Conservation (phyloP, 2,329 filamentous ascomycete genomes). For the Ophiostoma ulmi region DNA sequence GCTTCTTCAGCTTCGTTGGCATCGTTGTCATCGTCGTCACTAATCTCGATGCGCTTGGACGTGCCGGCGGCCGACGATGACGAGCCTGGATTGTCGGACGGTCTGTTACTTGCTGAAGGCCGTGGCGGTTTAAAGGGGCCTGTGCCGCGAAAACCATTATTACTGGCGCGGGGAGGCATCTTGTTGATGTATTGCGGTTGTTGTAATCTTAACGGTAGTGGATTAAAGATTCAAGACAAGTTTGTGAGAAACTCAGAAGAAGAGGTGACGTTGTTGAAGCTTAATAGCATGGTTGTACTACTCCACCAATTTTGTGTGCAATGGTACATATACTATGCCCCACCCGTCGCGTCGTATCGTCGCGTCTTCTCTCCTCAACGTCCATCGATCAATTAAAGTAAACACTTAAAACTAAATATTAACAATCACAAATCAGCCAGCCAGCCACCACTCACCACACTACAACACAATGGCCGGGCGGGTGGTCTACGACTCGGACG, state of each 20-base stretch:
- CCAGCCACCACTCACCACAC: neutral
- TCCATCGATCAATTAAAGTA: constrained; percentile 6
- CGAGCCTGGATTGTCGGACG: neutral
- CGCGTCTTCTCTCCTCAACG: neutral
- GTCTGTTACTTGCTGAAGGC: constrained; percentile 1
- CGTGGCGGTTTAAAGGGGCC: constrained; percentile 25
- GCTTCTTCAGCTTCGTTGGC: neutral
- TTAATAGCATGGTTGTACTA: neutral
- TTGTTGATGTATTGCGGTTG: no score
- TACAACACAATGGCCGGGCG: neutral
- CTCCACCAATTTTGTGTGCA: neutral
- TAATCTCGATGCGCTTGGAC: constrained; percentile 10
- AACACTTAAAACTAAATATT: neutral
- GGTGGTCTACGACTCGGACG: constrained; percentile 15
- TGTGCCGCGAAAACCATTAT: constrained; percentile 19
- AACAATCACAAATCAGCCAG: neutral
- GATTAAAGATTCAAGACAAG: neutral
- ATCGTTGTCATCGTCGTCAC: constrained; percentile 13
- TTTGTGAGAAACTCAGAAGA: neutral
- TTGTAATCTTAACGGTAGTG: neutral
- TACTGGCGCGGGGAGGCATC: constrained; percentile 6
- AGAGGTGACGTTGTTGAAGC: constrained; percentile 1
- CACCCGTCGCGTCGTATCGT: constrained; percentile 13
- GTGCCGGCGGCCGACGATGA: neutral
- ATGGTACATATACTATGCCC: neutral